Conservation (phyloP, 129 eudicot genomes). For the Rutidosis leptorrhynchoides region DNA sequence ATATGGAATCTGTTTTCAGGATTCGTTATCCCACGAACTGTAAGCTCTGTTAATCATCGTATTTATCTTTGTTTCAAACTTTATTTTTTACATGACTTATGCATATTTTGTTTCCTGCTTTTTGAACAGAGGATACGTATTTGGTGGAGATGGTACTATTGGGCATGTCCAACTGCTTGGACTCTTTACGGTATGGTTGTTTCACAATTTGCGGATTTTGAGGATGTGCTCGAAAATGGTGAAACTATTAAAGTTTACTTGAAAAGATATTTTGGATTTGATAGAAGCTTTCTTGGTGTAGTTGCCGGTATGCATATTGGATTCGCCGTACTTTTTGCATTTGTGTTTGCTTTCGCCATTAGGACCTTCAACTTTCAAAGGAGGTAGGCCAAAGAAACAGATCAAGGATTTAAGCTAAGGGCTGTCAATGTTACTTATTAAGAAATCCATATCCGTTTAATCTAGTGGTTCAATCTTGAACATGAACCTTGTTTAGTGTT, state of each 20-base stretch:
- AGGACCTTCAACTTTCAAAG: constrained; percentile 41
- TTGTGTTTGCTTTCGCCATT: constrained; percentile 35
- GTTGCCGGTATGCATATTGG: constrained; percentile 39
- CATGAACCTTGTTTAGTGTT: background rate
- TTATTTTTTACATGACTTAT: no score
- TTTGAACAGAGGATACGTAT: constrained; percentile 14
- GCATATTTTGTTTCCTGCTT: background rate
- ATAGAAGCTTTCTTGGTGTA: constrained; percentile 36
- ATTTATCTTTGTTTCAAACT: no score
- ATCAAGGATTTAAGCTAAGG: background rate
- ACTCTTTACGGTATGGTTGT: constrained; percentile 51
- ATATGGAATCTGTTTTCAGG: constrained; percentile 82
- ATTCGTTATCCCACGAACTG: constrained; percentile 63
- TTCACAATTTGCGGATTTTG: constrained; percentile 55
- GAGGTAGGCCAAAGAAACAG: constrained; percentile 15
- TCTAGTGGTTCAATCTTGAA: background rate
- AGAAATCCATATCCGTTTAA: background rate
- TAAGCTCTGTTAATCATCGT: constrained; percentile 21
- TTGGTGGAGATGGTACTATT: constrained; percentile 89
- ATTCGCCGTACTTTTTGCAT: constrained; percentile 15
- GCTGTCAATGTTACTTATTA: background rate
- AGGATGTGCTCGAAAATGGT: constrained; percentile 12
- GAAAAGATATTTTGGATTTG: constrained; percentile 33
- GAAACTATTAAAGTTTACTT: constrained; percentile 27
- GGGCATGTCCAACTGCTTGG: constrained; percentile 62